Percentiles rank a stretch among this genome's conserved stretches.
These are phyloP conservation scores for Bipolaris oryzae DNA, from an alignment of 2,329 filamentous ascomycete genomes.

Conservation along the genomic window DNA sequence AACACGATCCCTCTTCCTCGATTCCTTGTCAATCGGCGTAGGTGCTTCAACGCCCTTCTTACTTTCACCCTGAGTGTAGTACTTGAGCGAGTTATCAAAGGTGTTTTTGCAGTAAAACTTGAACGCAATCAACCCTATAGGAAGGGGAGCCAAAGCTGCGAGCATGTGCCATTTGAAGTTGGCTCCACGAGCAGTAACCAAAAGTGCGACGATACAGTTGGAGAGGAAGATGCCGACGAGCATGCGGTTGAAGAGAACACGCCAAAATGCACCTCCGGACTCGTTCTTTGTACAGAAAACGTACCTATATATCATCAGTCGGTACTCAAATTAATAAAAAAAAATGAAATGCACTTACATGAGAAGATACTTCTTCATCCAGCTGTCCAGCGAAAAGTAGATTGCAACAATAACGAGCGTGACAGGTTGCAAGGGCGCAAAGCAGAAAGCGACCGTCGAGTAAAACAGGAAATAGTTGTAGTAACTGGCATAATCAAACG, in stretches of 20 bases:
- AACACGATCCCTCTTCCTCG: slow-evolving; percentile 66
- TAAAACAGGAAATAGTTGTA: slow-evolving; percentile 99
- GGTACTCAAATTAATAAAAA: background rate
- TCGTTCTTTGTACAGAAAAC: slow-evolving; percentile 97
- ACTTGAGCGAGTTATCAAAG: slow-evolving; percentile 82
- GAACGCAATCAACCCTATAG: slow-evolving; percentile 79
- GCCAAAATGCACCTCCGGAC: slow-evolving; percentile 92
- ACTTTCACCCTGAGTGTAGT: slow-evolving; percentile 71
- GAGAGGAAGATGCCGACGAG: slow-evolving; percentile 80
- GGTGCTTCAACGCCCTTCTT: slow-evolving; percentile 57
- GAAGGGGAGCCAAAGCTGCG: slow-evolving; percentile 73
- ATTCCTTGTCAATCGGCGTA: slow-evolving; percentile 51
- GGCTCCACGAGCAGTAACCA: slow-evolving; percentile 70
- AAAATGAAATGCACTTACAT: slow-evolving; percentile 56
- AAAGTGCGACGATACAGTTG: slow-evolving; percentile 77
- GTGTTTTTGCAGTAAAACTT: slow-evolving; percentile 79
- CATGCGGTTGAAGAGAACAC: slow-evolving; percentile 89
- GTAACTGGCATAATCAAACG: slow-evolving; percentile 94
- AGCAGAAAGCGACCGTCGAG: slow-evolving; percentile 84
- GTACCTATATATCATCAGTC: slow-evolving; percentile 50
- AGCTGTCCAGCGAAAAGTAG: slow-evolving; percentile 86
- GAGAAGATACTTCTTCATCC: slow-evolving; percentile 92
- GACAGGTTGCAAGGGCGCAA: slow-evolving; percentile 83
- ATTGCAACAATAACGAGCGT: slow-evolving; percentile 84
- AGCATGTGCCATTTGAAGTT: slow-evolving; percentile 60